phyloP scores from a whole-genome alignment of 257 asterid species.

The Przewalskia tangutica region DNA sequence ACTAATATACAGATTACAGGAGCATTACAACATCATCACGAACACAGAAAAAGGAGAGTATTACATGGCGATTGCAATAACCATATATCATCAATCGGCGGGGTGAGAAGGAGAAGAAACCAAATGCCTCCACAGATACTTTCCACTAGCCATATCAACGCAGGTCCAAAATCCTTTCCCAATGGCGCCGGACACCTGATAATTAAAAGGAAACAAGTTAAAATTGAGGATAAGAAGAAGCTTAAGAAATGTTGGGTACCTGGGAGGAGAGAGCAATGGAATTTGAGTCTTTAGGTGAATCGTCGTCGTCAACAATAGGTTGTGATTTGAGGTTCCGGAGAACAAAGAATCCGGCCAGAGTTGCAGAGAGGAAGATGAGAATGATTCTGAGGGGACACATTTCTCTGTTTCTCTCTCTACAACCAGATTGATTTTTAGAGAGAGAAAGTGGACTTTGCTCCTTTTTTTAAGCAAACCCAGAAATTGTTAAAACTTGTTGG shows the following conservation, averaged over 20 bases:
- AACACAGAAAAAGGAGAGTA: not conserved
- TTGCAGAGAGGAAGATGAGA: conserved; percentile 40
- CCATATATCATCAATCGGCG: conserved; percentile 26
- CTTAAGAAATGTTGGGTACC: conserved; percentile 3
- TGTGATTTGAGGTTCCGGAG: conserved; percentile 33
- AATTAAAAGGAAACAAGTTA: not conserved
- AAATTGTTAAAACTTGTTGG: too few species aligned
- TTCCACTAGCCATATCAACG: conserved; percentile 93
- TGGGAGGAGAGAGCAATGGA: conserved; percentile 19
- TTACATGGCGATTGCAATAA: not conserved
- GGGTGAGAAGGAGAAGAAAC: conserved; percentile 28
- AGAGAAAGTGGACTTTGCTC: not conserved
- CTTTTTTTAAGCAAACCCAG: not conserved
- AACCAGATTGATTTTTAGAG: too few species aligned
- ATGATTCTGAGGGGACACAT: conserved; percentile 44
- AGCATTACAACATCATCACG: not conserved
- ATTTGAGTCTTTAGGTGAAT: conserved; percentile 7
- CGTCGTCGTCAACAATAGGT: not conserved
- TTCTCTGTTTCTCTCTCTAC: not conserved
- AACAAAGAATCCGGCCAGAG: conserved; percentile 41
- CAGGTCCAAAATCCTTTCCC: conserved; percentile 65
- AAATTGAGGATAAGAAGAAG: not conserved
- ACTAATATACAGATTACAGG: not conserved
- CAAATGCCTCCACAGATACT: conserved; percentile 76
- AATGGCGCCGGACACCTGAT: conserved; percentile 40